Conservation (phyloP, 768 basidiomycete species). For the Tricholoma matsutake region DNA sequence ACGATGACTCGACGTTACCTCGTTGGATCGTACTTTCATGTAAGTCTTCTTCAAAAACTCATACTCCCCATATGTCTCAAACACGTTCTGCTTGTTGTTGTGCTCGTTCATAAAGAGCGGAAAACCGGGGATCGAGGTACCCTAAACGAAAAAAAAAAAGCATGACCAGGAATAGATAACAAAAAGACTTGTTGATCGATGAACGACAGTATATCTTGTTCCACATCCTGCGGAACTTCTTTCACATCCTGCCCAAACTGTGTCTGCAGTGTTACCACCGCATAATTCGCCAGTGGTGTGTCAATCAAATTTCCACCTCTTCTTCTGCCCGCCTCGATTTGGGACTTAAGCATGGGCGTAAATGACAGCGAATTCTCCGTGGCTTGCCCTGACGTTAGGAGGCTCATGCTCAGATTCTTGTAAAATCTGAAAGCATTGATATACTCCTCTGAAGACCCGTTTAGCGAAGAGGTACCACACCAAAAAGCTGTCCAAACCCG, state of each 20-base stretch:
- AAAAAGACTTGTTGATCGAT: neutral
- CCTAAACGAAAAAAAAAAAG: slow-evolving; percentile 18
- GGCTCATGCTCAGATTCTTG: slow-evolving; percentile 24
- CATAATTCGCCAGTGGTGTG: slow-evolving; percentile 33
- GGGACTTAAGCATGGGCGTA: slow-evolving; percentile 35
- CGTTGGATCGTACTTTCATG: slow-evolving; percentile 42
- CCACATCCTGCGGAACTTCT: neutral
- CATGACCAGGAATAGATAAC: neutral
- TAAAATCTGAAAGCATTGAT: slow-evolving; percentile 31
- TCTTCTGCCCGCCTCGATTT: slow-evolving; percentile 30
- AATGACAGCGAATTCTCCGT: slow-evolving; percentile 31
- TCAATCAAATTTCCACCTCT: slow-evolving; percentile 38
- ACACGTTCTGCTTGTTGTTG: slow-evolving; percentile 35
- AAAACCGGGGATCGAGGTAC: slow-evolving; percentile 34
- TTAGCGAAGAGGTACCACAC: slow-evolving; percentile 35
- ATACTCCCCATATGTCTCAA: slow-evolving; percentile 37
- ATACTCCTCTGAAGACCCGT: slow-evolving; percentile 25
- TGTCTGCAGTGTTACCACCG: slow-evolving; percentile 32
- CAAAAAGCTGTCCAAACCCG: slow-evolving; percentile 33
- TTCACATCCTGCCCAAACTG: slow-evolving; percentile 19
- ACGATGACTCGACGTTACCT: slow-evolving; percentile 22
- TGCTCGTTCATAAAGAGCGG: slow-evolving; percentile 42
- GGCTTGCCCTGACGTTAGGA: slow-evolving; percentile 21
- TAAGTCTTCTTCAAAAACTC: slow-evolving; percentile 35
- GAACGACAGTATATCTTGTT: neutral